Conservation (phyloP, 2,329 filamentous ascomycete genomes). For the Phaeophleospora eucalypticola region DNA sequence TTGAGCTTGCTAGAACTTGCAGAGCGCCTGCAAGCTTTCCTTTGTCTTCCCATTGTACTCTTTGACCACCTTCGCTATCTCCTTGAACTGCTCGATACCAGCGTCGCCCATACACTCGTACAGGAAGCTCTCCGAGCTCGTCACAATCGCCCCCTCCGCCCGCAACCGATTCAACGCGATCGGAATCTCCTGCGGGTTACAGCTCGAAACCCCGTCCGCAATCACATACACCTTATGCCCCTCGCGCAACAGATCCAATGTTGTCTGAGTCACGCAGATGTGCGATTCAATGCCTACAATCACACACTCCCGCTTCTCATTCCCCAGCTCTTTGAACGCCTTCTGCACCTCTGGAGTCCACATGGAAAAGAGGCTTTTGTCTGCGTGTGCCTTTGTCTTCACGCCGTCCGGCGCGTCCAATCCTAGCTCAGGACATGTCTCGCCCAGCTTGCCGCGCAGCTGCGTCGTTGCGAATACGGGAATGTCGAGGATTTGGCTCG, state of each 20-base stretch:
- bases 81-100: slow-evolving; percentile 63
- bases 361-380: slow-evolving; percentile 94
- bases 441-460: slow-evolving; percentile 70
- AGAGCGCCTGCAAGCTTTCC: slow-evolving; percentile 61
- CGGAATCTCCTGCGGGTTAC: slow-evolving; percentile 74
- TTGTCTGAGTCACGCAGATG: slow-evolving; percentile 91
- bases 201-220: slow-evolving; percentile 84
- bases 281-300: slow-evolving; percentile 91
- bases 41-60: slow-evolving; percentile 68
- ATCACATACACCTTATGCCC: slow-evolving; percentile 83
- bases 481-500: slow-evolving; percentile 56
- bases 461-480: slow-evolving; percentile 87
- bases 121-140: slow-evolving; percentile 81
- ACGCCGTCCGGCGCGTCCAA: slow-evolving; percentile 49
- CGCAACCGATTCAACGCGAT: slow-evolving; percentile 74
- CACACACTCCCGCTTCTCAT: slow-evolving; percentile 57
- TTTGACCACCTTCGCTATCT: slow-evolving; percentile 72
- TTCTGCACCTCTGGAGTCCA: slow-evolving; percentile 62
- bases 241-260: slow-evolving; percentile 69
- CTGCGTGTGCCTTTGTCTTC: slow-evolving; percentile 56
- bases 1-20: slow-evolving; percentile 51
- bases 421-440: slow-evolving; percentile 69
- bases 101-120: slow-evolving; percentile 75
- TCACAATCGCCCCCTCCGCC: slow-evolving; percentile 71
- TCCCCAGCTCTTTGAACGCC: slow-evolving; percentile 38